Base-by-base conservation (phyloP, 1,139 yeast genomes). In the Zygosaccharomyces pseudobailii region DNA sequence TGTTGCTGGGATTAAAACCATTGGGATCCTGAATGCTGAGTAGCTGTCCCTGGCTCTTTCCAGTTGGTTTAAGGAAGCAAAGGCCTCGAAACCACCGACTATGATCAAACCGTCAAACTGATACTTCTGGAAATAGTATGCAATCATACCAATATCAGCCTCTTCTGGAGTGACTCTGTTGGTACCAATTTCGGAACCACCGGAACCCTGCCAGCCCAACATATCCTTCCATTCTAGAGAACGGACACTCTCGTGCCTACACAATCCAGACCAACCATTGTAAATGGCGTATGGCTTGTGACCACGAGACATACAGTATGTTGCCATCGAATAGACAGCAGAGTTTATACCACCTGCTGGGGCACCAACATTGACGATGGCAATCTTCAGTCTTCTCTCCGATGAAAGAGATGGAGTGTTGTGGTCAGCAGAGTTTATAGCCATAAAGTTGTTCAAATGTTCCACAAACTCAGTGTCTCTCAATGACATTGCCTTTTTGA, bases 281-380 rank as follows among this genome's bases (percentile, higher is more conserved):
- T 85, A 84, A 53, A 90, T 85, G 22, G 95, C 97, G 58, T 78
- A 84, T 32, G 94, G 85, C 46, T 76, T 79, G 72, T 92, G 97
- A 38, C 98, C 98, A 54, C 82, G 79, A 13, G 96, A 84, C 72
- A 89, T 75, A 71, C 96, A 87, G 72, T 89, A 89, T 21, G 90
- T 79, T 3, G 95, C 94, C 62, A 90, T 88, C 4, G 97, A 92
- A 55, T 95, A 80, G 1, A 92, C 84, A 17, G 96, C 95, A 49
- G 95, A 84, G 71, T 92, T 92, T 76, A 92, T 82, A 49, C 96
- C 97, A 54, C 96, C 95, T 13, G 97, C 94, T 34, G 98, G 96
- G 1, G 98, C 98, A 55, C 98, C 98, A 49, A 90, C 85, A 61
- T 89, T 89, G 55, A 92, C 76, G 48, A 92, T 79, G 51, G 95